Conservation (phyloP, 192 early-diverging fungal genomes). For the Coemansia sp. region DNA sequence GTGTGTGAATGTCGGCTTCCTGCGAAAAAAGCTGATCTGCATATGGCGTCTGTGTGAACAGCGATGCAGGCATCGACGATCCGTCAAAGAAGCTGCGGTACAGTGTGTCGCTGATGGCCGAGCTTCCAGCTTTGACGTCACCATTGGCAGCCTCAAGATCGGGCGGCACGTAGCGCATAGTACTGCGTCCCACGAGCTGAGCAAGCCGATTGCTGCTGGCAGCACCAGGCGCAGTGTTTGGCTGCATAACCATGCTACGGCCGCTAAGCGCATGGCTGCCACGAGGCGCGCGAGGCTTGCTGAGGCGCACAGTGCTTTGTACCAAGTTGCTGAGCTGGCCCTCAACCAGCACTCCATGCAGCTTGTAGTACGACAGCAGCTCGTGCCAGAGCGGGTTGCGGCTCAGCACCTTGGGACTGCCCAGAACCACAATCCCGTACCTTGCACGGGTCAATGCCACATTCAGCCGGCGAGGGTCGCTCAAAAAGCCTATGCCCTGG, state of each 20-base stretch:
- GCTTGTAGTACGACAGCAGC: conserved; percentile 90
- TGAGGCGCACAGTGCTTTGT: conserved; percentile 86
- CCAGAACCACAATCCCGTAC: conserved; percentile 91
- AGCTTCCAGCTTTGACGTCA: too few species aligned
- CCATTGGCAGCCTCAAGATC: conserved; percentile 26
- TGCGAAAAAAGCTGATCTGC: conserved; percentile 43
- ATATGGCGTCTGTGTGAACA: conserved; percentile 39
- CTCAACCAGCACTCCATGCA: conserved; percentile 85
- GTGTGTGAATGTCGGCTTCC: conserved; percentile 34
- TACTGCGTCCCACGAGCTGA: conserved; percentile 50
- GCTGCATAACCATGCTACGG: conserved; percentile 34
- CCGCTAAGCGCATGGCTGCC: conserved; percentile 35
- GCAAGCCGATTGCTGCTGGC: conserved; percentile 46
- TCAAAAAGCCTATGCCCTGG: conserved; percentile 93
- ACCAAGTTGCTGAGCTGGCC: conserved; percentile 89
- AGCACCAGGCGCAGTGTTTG: conserved; percentile 33
- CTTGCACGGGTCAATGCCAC: conserved; percentile 90
- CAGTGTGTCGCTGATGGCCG: conserved; percentile 21
- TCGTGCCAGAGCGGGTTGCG: conserved; percentile 97
- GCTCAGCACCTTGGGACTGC: conserved; percentile 93
- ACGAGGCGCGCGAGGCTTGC: conserved; percentile 60
- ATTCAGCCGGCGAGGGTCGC: conserved; percentile 87
- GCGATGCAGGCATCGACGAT: conserved; percentile 6
- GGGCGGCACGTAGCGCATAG: conserved; percentile 51
- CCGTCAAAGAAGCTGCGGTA: conserved; percentile 29